Evolutionary conservation across 371 early-diverging fungal genomes (phyloP).

Genomic region (Dichotomocladium elegans): DNA sequence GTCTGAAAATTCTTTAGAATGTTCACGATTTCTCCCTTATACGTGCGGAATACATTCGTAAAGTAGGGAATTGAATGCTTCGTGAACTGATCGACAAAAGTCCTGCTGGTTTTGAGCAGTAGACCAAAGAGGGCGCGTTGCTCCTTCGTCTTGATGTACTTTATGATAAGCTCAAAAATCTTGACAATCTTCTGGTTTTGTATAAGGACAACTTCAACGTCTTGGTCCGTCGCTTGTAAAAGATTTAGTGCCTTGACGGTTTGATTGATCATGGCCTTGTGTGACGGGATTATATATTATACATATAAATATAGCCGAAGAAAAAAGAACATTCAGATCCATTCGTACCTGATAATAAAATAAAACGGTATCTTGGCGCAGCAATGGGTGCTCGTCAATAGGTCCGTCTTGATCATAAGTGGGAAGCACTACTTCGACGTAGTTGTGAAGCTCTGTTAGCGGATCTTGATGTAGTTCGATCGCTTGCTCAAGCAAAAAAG

Average conservation of each 20-base stretch:
- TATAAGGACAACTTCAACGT: conserved; percentile 28
- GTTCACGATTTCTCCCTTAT: conserved; percentile 46
- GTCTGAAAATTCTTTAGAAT: conserved; percentile 54
- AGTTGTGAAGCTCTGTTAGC: conserved; percentile 36
- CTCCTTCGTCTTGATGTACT: conserved; percentile 54
- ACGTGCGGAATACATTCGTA: conserved; percentile 51
- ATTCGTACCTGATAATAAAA: conserved; percentile 52
- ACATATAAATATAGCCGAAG: not conserved
- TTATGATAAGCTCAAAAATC: conserved; percentile 51
- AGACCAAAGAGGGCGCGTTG: conserved; percentile 45
- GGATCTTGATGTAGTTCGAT: conserved; percentile 42
- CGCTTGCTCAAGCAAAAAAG: conserved; percentile 35
- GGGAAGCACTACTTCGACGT: conserved; percentile 42
- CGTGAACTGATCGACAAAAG: conserved; percentile 63
- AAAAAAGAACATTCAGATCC: not conserved
- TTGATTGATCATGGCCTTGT: conserved; percentile 57
- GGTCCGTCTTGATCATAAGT: conserved; percentile 34
- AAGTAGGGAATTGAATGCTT: conserved; percentile 65
- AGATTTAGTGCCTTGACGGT: conserved; percentile 35
- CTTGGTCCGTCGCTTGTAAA: conserved; percentile 30
- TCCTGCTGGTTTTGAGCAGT: conserved; percentile 52
- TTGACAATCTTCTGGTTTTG: conserved; percentile 39
- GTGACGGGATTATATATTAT: too few relatives aligned
- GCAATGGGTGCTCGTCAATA: conserved; percentile 42
- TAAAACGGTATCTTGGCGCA: conserved; percentile 41